phyloP scores from a whole-genome alignment of 306 rosid genomes.

The Lathyrus sativus region DNA sequence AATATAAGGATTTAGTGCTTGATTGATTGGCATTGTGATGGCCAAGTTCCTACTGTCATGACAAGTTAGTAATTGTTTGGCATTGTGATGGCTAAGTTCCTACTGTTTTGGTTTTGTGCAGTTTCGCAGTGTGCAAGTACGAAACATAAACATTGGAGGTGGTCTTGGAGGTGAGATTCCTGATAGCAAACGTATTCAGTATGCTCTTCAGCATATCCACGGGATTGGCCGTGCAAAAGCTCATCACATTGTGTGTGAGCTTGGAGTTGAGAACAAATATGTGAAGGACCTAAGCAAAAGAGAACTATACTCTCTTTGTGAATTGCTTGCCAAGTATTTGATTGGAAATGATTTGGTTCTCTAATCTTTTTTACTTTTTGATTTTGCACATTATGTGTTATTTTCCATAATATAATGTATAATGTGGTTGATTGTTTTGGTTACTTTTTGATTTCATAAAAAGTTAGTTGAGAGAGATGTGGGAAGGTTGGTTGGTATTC shows the following conservation, averaged over 20 bases:
- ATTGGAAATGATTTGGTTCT: slow-evolving; percentile 69
- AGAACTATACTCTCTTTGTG: slow-evolving; percentile 59
- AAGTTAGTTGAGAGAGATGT: slow-evolving; percentile 53
- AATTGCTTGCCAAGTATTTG: slow-evolving; percentile 61
- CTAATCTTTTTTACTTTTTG: background rate
- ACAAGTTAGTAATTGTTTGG: no score
- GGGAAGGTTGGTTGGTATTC: slow-evolving; percentile 51
- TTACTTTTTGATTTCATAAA: slow-evolving; percentile 37
- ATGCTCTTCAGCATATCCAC: slow-evolving; percentile 65
- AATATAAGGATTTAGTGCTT: no score
- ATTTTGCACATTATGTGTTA: background rate
- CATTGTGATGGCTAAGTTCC: no score
- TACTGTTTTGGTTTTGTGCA: slow-evolving; percentile 38
- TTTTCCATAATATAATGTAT: slow-evolving; percentile 6
- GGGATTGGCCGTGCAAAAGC: slow-evolving; percentile 71
- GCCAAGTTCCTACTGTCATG: no score
- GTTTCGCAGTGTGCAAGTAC: slow-evolving; percentile 48
- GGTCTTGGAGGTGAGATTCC: slow-evolving; percentile 80
- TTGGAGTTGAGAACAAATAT: slow-evolving; percentile 61
- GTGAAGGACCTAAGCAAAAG: slow-evolving; percentile 73
- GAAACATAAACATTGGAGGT: slow-evolving; percentile 61
- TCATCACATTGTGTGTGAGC: slow-evolving; percentile 62
- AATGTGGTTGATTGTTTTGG: slow-evolving; percentile 2
- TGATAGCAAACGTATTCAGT: slow-evolving; percentile 61
- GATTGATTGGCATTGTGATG: no score